phyloP scores from a whole-genome alignment of 371 early-diverging fungal genomes.

The Chytridium lagenaria region DNA sequence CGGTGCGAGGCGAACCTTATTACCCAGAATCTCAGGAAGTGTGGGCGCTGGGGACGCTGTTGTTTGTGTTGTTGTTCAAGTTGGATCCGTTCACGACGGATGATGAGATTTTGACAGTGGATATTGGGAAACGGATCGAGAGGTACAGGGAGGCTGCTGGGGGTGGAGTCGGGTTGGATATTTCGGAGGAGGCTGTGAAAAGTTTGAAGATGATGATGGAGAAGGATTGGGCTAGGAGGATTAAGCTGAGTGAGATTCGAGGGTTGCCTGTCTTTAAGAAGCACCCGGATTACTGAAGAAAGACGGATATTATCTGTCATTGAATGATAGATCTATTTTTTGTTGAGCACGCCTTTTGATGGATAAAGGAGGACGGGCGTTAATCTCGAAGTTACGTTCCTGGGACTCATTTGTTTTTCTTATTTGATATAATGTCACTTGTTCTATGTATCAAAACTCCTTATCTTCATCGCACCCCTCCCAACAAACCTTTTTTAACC shows the following conservation, averaged over 20 bases:
- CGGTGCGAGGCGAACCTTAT: conserved; percentile 44
- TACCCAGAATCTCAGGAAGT: conserved; percentile 53
- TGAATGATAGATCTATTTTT: too few relatives aligned
- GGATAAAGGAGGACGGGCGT: too few relatives aligned
- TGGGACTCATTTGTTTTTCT: too few relatives aligned
- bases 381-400: too few relatives aligned
- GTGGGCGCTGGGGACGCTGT: conserved; percentile 60
- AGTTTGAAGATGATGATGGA: conserved; percentile 43
- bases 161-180: conserved; percentile 26
- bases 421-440: too few relatives aligned
- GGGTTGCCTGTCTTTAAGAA: conserved; percentile 35
- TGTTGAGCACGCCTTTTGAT: too few relatives aligned
- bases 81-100: conserved; percentile 58
- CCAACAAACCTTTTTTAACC: too few relatives aligned
- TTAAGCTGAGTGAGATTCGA: conserved; percentile 40
- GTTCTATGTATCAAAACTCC: too few relatives aligned
- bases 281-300: too few relatives aligned
- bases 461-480: too few relatives aligned
- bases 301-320: too few relatives aligned
- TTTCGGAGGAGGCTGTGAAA: conserved; percentile 44
- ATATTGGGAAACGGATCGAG: conserved; percentile 44
- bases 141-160: conserved; percentile 7
- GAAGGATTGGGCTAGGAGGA: conserved; percentile 44
- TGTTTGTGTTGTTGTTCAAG: conserved; percentile 57
- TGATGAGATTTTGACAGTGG: conserved; percentile 49